Base-by-base conservation (phyloP, 495 filamentous ascomycete genomes). In the Neurospora sp. region DNA sequence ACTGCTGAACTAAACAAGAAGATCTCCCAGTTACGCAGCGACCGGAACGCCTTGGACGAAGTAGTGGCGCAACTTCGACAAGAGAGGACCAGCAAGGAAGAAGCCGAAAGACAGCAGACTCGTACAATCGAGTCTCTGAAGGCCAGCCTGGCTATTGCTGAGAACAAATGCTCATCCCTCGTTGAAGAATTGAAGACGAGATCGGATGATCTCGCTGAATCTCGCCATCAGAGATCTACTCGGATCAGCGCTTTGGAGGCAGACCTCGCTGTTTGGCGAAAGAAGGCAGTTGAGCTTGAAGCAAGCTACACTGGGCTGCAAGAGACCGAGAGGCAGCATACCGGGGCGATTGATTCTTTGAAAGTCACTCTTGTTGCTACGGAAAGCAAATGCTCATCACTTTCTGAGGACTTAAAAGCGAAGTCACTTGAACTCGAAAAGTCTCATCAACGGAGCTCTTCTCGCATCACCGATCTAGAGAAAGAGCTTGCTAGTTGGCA, bases 91-190 rank as follows among this genome's bases (percentile, higher is more conserved):
- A 47, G 42, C 16, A 73, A 71, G 20, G 74, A 78, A 68, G 59
- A 73, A 41, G 42, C 45, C n/a, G 42, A 74, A 39, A 14, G 35
- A 22, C 71, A 59, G 6, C 69, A 74, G 38, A 44, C 76, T 18
- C 22, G 41, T 31, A 72, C 39, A 9, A 78, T 78, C n/a, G 45
- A 38, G 14, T 65, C 59, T 8, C 38, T 78, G 9, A 71, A 70
- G 20, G 38, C 73, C 10, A 71, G 3, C 37, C 59, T 79, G 1
- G 39, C 65, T 8, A n/a, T 47, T 4, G 69, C 72, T 35, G 69
- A 78, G 38, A 38, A 45, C 16, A 41, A 65, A 9, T 39, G 22
- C 18, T 37, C 27, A n/a, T 40, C 18, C 0, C 8, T 76, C 0
- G 39, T 35, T 22, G 22, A 74, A 4, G 35, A 70, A 35, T 27